Conservation (phyloP, 768 basidiomycete species). For the Scleroderma bovista region DNA sequence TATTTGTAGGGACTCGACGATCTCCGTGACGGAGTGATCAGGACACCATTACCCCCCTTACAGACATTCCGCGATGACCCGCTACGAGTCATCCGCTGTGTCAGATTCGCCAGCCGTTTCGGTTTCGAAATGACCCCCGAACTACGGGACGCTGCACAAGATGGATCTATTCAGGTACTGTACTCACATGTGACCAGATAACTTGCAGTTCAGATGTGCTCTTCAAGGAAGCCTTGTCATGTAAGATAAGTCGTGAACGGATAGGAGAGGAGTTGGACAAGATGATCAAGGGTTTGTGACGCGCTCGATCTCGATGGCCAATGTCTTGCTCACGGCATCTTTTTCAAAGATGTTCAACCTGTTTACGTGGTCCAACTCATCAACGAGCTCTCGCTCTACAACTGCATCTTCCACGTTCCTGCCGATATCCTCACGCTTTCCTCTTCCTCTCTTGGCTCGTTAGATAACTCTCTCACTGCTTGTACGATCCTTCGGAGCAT, state of each 20-base stretch:
- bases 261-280: conserved; percentile 90
- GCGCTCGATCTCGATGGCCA: background rate
- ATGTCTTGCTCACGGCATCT: conserved; percentile 1
- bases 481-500: conserved; percentile 55
- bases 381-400: conserved; percentile 62
- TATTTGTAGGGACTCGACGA: conserved; percentile 75
- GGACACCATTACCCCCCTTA: conserved; percentile 82
- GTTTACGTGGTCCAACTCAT: conserved; percentile 72
- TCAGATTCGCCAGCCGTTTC: conserved; percentile 89
- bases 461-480: conserved; percentile 46
- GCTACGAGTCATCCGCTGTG: conserved; percentile 81
- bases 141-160: conserved; percentile 55
- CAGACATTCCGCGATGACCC: conserved; percentile 96
- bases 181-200: background rate
- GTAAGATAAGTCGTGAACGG: conserved; percentile 86
- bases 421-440: conserved; percentile 36
- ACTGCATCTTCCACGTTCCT: conserved; percentile 59
- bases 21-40: conserved; percentile 66
- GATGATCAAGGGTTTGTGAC: conserved; percentile 76
- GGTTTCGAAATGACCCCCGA: conserved; percentile 74
- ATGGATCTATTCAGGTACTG: conserved; percentile 58
- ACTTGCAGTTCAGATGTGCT: background rate
- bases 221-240: conserved; percentile 54
- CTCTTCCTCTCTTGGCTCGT: conserved; percentile 37
- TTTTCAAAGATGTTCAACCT: conserved; percentile 61